Evolutionary conservation across 176 grass and related monocot species (phyloP), one percentile per base, ranked within the genome.

Genomic region (Saccharum officinarum): DNA sequence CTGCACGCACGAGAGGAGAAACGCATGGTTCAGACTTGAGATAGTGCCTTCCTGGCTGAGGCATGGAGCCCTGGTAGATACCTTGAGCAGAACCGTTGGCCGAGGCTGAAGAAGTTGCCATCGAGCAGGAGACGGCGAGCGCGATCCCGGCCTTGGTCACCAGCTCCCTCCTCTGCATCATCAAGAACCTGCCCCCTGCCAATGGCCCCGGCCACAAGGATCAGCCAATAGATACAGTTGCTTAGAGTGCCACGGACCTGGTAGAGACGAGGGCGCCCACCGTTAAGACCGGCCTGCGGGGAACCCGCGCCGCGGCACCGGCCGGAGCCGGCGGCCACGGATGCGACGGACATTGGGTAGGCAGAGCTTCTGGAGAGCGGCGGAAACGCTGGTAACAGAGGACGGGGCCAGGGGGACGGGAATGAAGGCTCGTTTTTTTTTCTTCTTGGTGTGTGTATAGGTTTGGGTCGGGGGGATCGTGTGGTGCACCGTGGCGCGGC

Each of bases 101-200:
- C 3, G 86, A n/a, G 76, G 85, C 75, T 22, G 83, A 0, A n/a
- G 88, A 73, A 61, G 90, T 77, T 15, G 88, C 74, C 85, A 95
- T 72, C 0, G 96, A 92, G 86, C 91, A 91, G 74, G 70, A 95
- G 60, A 94, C 93, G 71, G 96, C 87, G 73, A 94, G 67, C 39
- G 93, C 42, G 71, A 93, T 77, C 41, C 93, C 80, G 80, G 80
- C 89, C 87, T 88, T 91, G 36, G 87, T 77, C 67, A 98, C 45
- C 2, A 94, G 50, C 67, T 95, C 89, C 85, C 93, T 94, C 84
- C 93, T 90, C 85, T 73, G 79, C 79, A 95, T 82, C 72, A 87
- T 84, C 85, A 76, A 23, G 30, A 87, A 79, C 89, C 78, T 87
- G 20, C 33, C 88, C 63, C 80, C 85, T 84, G 71, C 39, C 75